Percentiles rank a stretch among this genome's conserved stretches.
Conservation (phyloP, 2,329 filamentous ascomycete genomes). For the Microthyrium microscopicum region DNA sequence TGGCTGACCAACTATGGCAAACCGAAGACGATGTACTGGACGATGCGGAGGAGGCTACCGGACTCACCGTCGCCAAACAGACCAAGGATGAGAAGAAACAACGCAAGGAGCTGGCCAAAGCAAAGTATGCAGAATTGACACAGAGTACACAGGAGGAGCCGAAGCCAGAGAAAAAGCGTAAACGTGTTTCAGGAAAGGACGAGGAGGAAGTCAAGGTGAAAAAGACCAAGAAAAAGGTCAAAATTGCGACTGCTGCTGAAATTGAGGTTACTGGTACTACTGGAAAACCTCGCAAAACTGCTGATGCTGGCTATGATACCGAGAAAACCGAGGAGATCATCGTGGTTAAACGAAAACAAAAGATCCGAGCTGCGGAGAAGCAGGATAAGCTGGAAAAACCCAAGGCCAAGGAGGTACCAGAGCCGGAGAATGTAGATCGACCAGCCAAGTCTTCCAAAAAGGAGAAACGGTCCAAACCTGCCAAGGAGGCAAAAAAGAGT, state of each 20-base stretch:
- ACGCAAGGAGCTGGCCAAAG: neutral
- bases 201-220: neutral
- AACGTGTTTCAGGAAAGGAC: neutral
- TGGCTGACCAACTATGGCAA: conserved; percentile 81
- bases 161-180: neutral
- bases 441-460: too few species aligned
- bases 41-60: neutral
- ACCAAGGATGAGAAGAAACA: conserved; percentile 1
- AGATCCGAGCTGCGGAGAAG: neutral
- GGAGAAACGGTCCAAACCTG: too few species aligned
- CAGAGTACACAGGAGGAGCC: neutral
- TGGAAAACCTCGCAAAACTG: conserved; percentile 1
- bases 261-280: neutral
- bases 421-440: neutral
- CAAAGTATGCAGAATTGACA: neutral
- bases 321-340: conserved; percentile 1
- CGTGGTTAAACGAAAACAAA: neutral
- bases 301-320: too few species aligned
- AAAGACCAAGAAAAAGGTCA: conserved; percentile 2
- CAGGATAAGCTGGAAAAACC: neutral
- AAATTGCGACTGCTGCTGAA: conserved; percentile 1
- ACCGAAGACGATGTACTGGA: conserved; percentile 56
- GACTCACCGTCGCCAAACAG: neutral
- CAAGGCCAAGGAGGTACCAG: neutral
- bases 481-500: too few species aligned